Conservation (phyloP, 768 basidiomycete genomes). For the Xerocomus potaroensis region DNA sequence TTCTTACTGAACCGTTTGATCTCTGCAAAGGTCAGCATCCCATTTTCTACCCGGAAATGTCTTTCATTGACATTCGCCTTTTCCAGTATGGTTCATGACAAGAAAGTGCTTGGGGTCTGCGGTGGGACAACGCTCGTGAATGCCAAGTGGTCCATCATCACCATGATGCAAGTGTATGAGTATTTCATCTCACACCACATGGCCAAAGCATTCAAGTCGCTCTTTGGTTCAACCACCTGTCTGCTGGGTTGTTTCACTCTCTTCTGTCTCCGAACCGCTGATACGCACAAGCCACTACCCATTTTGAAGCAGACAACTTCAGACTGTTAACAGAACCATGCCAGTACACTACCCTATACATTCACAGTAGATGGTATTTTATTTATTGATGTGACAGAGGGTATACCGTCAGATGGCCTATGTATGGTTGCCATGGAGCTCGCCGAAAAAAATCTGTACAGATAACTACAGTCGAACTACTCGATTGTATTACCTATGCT, state of each 20-base stretch:
- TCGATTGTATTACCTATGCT: too few relatives aligned
- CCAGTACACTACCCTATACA: constrained; percentile 95
- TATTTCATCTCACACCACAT: constrained; percentile 99
- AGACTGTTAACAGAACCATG: constrained; percentile 93
- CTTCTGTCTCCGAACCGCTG: constrained; percentile 90
- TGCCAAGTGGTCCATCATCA: constrained; percentile 90
- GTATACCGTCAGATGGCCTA: too few relatives aligned
- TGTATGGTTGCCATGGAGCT: too few relatives aligned
- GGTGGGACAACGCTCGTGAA: constrained; percentile 94
- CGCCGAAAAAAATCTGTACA: too few relatives aligned
- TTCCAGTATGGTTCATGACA: constrained; percentile 92
- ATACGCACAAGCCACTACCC: constrained; percentile 92
- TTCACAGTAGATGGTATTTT: too few relatives aligned
- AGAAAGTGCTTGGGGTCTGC: constrained; percentile 88
- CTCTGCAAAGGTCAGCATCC: constrained; percentile 66
- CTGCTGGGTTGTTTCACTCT: constrained; percentile 98
- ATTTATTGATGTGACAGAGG: too few relatives aligned
- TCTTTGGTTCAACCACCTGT: constrained; percentile 98
- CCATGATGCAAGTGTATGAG: constrained; percentile 99
- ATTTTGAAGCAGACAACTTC: constrained; percentile 86
- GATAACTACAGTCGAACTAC: too few relatives aligned
- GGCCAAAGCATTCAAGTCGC: constrained; percentile 95
- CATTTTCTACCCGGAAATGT: neutral
- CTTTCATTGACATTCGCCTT: neutral
- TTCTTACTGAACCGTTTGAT: constrained; percentile 86